A percentile compares a stretch with the other conserved stretches of the same genome.
Conservation (phyloP, 176 grass and related monocot species). For the Musa itinerans region DNA sequence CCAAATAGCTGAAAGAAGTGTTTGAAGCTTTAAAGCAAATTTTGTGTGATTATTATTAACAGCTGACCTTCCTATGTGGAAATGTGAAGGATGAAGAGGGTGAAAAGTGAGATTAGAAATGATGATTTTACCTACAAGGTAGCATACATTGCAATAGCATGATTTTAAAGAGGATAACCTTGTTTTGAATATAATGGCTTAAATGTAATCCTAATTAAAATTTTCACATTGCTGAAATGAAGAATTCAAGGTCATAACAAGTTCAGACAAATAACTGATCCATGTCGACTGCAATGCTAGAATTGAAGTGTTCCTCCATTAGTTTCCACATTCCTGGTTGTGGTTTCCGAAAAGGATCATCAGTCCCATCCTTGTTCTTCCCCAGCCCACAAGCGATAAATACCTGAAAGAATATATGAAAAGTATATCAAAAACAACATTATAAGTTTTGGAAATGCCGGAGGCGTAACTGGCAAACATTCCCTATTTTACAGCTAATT, state of each 20-base stretch:
- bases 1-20: neutral
- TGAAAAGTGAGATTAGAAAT: no score
- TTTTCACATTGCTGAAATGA: neutral
- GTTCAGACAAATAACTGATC: constrained; percentile 44
- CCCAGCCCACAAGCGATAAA: constrained; percentile 75
- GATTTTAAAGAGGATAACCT: neutral
- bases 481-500: neutral
- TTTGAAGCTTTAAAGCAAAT: no score
- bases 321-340: constrained; percentile 74
- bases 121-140: no score
- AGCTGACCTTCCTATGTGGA: no score
- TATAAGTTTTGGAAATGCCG: neutral
- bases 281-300: constrained; percentile 56
- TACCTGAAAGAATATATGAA: constrained; percentile 41
- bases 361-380: constrained; percentile 39
- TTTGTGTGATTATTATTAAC: no score
- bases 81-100: no score
- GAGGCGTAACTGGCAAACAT: constrained; percentile 2
- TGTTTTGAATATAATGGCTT: neutral
- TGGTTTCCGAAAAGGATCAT: constrained; percentile 78
- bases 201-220: neutral
- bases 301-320: constrained; percentile 79
- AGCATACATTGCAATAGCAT: no score
- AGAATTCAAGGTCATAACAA: neutral
- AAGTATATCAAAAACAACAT: neutral